Base-by-base conservation (phyloP, 148 eudicot genomes). In the Fagopyrum tataricum region DNA sequence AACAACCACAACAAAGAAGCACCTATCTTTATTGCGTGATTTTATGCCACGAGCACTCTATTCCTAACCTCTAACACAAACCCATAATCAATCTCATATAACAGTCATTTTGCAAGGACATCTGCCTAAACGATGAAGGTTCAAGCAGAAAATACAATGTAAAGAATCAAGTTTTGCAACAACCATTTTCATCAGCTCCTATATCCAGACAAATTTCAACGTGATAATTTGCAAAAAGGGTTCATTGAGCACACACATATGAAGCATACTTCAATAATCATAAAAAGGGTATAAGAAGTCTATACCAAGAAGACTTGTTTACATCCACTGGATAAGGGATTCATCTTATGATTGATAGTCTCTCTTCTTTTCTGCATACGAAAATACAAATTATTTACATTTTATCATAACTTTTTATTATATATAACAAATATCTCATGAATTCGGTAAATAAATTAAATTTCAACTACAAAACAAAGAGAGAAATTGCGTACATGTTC, bases 291-390 rank as follows among this genome's bases (percentile, higher is more conserved):
- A 71, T 59, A 21, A 11, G 15, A 59, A 59, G 1, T 31, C 69
- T 5, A 66, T 91, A 94, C 98, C 99, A 95, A 83, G 76, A 88
- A 92, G 48, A 95, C 94, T 87, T 95, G 97, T 76, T 90, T 95
- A 86, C 97, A 95, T 75, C 99, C 99, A 85, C 82, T 87, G 72
- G 91, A 86, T 81, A 77, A 17, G 99, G 99, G 68, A 95, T 85
- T 88, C 97, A 93, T 91, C 79, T 87, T 89, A 64, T 91, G 85
- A 74, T 93, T 93, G 70, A 93, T 93, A 83, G 83, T 91, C 78
- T 93, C 95, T 84, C 98, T 84, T 91, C 98, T 86, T 85, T 89
- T 91, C 98, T 93, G 73, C 4, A 37, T 39, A 67, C 10, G n/a
- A 67, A 40, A n/a, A 15, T 58, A 7, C 7, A 18, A 0, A 58